Evolutionary conservation across 345 rosid genomes (phyloP).

Genomic region (Erucastrum elatum): DNA sequence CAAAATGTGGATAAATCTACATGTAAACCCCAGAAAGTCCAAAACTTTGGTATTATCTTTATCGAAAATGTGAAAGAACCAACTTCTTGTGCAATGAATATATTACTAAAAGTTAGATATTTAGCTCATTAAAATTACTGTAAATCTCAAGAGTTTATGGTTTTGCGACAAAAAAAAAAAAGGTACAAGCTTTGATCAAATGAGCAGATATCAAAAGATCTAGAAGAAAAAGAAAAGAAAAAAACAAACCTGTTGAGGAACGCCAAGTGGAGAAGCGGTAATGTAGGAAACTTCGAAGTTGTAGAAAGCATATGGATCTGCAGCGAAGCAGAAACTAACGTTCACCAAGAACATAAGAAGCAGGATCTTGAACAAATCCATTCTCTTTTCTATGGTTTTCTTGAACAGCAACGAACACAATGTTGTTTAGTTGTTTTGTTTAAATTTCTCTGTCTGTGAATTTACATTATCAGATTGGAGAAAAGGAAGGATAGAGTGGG

Average conservation of each 20-base stretch:
- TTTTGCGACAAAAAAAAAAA: not conserved
- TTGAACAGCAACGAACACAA: slow-evolving; percentile 29
- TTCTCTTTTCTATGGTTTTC: slow-evolving; percentile 26
- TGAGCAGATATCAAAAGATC: slow-evolving; percentile 37
- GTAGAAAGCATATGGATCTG: slow-evolving; percentile 65
- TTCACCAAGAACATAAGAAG: slow-evolving; percentile 53
- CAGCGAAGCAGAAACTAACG: slow-evolving; percentile 56
- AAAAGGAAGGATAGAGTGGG: slow-evolving; percentile 15
- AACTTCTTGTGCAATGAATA: not conserved
- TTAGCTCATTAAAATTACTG: not conserved
- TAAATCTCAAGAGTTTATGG: not conserved
- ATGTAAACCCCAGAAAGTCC: not conserved
- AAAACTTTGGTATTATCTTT: slow-evolving; percentile 2
- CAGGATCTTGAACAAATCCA: slow-evolving; percentile 54
- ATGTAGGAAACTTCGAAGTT: slow-evolving; percentile 85
- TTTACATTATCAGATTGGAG: slow-evolving; percentile 40
- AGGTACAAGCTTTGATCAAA: not conserved
- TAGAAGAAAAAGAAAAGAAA: not conserved
- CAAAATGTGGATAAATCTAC: slow-evolving; percentile 23
- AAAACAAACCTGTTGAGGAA: slow-evolving; percentile 73
- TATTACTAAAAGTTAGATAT: slow-evolving; percentile 21
- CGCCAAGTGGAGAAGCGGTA: slow-evolving; percentile 97
- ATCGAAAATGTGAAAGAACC: not conserved
- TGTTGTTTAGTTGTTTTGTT: not conserved
- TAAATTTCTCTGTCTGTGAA: slow-evolving; percentile 19